A percentile compares a stretch with the other conserved stretches of the same genome.
These are phyloP conservation scores for Fusarium brevicatenulatum DNA, from an alignment of 2,329 filamentous ascomycete genomes.

Conservation along the genomic window DNA sequence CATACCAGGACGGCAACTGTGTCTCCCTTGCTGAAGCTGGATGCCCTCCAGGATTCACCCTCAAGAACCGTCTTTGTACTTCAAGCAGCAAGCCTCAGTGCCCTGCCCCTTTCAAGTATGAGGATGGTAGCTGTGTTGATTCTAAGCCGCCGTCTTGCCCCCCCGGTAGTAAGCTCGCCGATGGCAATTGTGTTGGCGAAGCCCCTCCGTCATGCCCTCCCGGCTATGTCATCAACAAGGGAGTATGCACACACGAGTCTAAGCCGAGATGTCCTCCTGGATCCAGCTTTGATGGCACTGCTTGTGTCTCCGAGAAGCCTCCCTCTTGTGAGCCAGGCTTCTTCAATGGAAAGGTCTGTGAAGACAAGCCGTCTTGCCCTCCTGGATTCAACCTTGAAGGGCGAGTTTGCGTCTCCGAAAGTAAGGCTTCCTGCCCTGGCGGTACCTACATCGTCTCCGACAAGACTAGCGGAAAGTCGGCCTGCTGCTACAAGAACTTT, in stretches of 20 bases:
- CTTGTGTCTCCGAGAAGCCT: slow-evolving; percentile 5
- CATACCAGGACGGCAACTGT: not conserved
- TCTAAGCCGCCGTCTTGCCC: not conserved
- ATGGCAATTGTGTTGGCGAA: not conserved
- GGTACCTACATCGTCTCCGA: not conserved
- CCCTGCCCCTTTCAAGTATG: not conserved
- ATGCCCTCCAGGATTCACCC: slow-evolving; percentile 18
- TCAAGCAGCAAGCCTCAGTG: slow-evolving; percentile 1
- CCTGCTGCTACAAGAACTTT: not conserved
- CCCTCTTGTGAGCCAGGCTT: slow-evolving; percentile 9
- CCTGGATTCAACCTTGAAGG: slow-evolving; percentile 1
- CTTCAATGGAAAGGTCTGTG: slow-evolving; percentile 24
- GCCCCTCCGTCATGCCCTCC: not conserved
- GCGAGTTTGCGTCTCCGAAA: slow-evolving; percentile 1
- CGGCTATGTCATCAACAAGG: not conserved
- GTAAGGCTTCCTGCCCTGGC: not conserved
- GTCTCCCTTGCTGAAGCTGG: not conserved
- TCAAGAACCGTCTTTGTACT: slow-evolving; percentile 21
- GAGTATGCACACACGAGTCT: not conserved
- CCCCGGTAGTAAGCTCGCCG: not conserved
- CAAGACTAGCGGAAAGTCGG: not conserved
- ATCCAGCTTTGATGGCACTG: slow-evolving; percentile 4
- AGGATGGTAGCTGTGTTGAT: slow-evolving; percentile 9
- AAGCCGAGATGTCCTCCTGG: not conserved
- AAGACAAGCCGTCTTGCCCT: slow-evolving; percentile 13